Percentiles rank a stretch among this genome's conserved stretches.
These are phyloP conservation scores for Infundibulicybe gibba DNA, from an alignment of 768 basidiomycete genomes.

Conservation along the genomic window DNA sequence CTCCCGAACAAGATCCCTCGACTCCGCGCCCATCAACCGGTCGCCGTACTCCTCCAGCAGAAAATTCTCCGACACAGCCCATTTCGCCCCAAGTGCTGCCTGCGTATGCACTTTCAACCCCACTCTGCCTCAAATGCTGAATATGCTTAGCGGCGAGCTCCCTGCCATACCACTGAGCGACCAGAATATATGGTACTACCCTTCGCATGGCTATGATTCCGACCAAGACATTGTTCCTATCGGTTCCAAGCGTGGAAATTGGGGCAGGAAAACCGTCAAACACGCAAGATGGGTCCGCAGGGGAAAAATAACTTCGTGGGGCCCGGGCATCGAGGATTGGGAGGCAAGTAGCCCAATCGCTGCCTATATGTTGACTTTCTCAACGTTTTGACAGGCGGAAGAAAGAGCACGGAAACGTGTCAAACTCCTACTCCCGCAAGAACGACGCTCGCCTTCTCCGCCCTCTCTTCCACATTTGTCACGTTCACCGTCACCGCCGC, in stretches of 20 bases:
- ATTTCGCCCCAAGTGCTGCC: too few relatives aligned
- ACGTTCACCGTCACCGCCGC: conserved; percentile 73
- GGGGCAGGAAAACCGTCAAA: conserved; percentile 76
- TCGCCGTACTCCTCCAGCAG: conserved; percentile 4
- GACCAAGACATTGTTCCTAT: conserved; percentile 52
- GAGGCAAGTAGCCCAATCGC: conserved; percentile 48
- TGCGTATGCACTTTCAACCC: neutral
- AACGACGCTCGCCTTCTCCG: conserved; percentile 67
- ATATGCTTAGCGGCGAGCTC: conserved; percentile 22
- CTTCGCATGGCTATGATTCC: conserved; percentile 69
- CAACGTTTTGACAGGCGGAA: conserved; percentile 52
- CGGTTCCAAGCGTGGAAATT: conserved; percentile 63
- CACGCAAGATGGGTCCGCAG: conserved; percentile 80
- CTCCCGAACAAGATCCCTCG: conserved; percentile 9
- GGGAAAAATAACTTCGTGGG: conserved; percentile 84
- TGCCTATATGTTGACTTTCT: conserved; percentile 5
- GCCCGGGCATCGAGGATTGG: conserved; percentile 81
- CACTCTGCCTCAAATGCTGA: neutral
- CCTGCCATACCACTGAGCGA: conserved; percentile 58
- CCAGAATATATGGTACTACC: conserved; percentile 81
- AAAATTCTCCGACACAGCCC: too few relatives aligned
- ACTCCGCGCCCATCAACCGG: conserved; percentile 16
- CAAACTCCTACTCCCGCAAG: conserved; percentile 58
- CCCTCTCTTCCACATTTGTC: conserved; percentile 72
- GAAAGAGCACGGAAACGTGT: conserved; percentile 82